Percentiles rank a stretch among this genome's conserved stretches.
These are phyloP conservation scores for Candida glucosophila DNA, from an alignment of 1,139 yeast genomes.

Conservation along the genomic window DNA sequence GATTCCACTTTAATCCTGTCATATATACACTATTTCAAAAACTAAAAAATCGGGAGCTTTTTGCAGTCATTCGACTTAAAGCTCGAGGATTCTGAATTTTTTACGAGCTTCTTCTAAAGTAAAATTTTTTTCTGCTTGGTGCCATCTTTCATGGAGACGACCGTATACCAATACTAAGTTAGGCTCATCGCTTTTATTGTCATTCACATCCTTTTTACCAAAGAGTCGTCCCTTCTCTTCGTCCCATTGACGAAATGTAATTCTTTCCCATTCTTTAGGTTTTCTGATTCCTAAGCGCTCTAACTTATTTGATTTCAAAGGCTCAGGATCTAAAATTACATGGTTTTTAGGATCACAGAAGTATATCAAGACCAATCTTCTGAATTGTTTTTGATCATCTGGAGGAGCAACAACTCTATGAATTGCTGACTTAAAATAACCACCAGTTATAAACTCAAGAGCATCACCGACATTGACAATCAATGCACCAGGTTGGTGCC, in stretches of 20 bases:
- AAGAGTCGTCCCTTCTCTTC: slow-evolving; percentile 32
- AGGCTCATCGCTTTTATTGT: slow-evolving; percentile 27
- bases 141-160: slow-evolving; percentile 36
- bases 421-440: slow-evolving; percentile 22
- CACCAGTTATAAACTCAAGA: slow-evolving; percentile 23
- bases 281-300: slow-evolving; percentile 19
- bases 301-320: slow-evolving; percentile 27
- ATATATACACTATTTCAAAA: no score
- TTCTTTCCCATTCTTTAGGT: slow-evolving; percentile 30
- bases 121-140: slow-evolving; percentile 14
- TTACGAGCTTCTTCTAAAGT: slow-evolving; percentile 11
- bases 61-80: no score
- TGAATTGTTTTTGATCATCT: slow-evolving; percentile 19
- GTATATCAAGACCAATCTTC: slow-evolving; percentile 36
- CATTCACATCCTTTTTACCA: slow-evolving; percentile 23
- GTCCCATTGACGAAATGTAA: slow-evolving; percentile 27
- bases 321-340: slow-evolving; percentile 30
- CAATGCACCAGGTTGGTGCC: slow-evolving; percentile 35
- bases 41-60: no score
- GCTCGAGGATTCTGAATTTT: slow-evolving; percentile 9
- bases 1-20: no score
- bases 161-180: slow-evolving; percentile 27
- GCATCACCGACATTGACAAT: slow-evolving; percentile 36
- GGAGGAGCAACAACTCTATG: slow-evolving; percentile 26
- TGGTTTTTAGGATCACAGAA: slow-evolving; percentile 26